Percentiles rank a stretch among this genome's conserved stretches.
Conservation (phyloP, 768 basidiomycete genomes). For the Daedaleopsis sinensis region DNA sequence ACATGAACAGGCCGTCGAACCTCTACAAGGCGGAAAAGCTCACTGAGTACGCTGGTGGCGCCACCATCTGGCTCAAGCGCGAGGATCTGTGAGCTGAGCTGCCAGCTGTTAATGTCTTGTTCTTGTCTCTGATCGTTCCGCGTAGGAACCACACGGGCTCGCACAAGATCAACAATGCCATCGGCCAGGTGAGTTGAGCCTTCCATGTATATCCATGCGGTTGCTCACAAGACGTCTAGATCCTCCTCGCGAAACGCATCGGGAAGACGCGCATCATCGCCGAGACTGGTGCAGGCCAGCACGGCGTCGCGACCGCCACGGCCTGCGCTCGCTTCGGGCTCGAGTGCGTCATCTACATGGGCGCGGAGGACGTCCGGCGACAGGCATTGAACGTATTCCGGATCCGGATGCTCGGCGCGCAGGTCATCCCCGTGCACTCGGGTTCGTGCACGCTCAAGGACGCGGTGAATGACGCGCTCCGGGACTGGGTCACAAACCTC, state of each 20-base stretch:
- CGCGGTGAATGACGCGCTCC: conserved; percentile 97
- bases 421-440: conserved; percentile 93
- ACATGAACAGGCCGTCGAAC: conserved; percentile 94
- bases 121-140: neutral
- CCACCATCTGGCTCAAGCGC: conserved; percentile 97
- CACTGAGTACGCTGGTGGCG: conserved; percentile 88
- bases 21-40: conserved; percentile 91
- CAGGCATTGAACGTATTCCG: conserved; percentile 98
- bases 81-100: conserved; percentile 73
- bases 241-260: conserved; percentile 88
- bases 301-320: conserved; percentile 98
- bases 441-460: conserved; percentile 97
- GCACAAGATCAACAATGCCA: conserved; percentile 99
- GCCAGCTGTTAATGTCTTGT: conserved; percentile 11
- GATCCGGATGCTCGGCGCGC: conserved; percentile 93
- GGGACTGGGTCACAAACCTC: conserved; percentile 98
- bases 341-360: conserved; percentile 98
- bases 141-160: conserved; percentile 94
- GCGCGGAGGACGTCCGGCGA: conserved; percentile 92
- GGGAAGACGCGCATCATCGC: conserved; percentile 98
- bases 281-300: conserved; percentile 98
- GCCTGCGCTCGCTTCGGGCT: conserved; percentile 96
- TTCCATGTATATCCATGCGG: neutral
- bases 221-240: conserved; percentile 46
- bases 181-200: conserved; percentile 76